Conservation (phyloP, 2,329 filamentous ascomycete species). For the Penicillium sp. region DNA sequence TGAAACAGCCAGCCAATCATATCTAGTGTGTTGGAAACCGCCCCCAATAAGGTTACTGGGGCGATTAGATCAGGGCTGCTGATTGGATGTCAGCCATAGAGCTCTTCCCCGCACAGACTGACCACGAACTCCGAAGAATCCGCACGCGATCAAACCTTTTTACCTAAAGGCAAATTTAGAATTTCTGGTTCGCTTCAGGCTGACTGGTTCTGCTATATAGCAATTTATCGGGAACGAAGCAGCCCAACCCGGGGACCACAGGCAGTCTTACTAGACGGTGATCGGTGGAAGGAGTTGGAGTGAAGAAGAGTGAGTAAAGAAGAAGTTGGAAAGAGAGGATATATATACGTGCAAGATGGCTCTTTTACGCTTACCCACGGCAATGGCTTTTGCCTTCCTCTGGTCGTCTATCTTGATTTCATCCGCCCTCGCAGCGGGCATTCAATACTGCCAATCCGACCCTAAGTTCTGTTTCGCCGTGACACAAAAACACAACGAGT, state of each 20-base stretch:
- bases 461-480: conserved; percentile 14
- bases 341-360: not conserved
- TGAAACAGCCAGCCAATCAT: not conserved
- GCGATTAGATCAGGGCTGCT: not conserved
- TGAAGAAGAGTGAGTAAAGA: not conserved
- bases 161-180: not conserved
- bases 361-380: not conserved
- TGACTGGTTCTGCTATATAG: not conserved
- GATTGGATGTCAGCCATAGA: not conserved
- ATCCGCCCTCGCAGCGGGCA: conserved; percentile 7
- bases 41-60: too few species aligned
- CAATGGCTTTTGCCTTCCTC: not conserved
- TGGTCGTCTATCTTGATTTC: conserved; percentile 15
- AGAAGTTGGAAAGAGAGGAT: not conserved
- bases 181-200: not conserved
- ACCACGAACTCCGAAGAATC: not conserved
- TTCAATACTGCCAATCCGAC: conserved; percentile 13
- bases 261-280: not conserved
- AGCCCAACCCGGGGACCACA: not conserved
- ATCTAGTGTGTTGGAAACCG: not conserved
- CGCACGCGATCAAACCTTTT: not conserved
- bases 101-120: not conserved
- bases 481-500: conserved; percentile 10
- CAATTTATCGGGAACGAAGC: not conserved
- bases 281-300: not conserved